Percentiles rank a stretch among this genome's conserved stretches.
Evolutionary conservation across 352 stramenopile species (phyloP).

Genomic region (Peronospora tabacina): DNA sequence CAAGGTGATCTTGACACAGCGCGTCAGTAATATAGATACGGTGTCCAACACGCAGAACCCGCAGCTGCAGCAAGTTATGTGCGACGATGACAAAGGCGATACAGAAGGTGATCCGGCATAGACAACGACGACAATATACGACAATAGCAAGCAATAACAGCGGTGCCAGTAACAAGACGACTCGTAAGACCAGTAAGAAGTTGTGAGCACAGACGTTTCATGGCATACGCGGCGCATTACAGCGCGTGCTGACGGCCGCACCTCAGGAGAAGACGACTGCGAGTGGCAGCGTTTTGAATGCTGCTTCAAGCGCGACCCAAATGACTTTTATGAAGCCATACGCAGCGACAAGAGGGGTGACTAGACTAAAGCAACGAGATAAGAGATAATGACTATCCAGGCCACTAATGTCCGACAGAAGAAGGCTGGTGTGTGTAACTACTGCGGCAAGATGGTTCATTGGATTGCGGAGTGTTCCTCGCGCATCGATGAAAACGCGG

Average conservation of each 20-base stretch:
- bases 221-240: neutral
- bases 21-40: neutral
- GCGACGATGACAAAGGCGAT: neutral
- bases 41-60: neutral
- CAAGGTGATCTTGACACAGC: neutral
- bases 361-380: neutral
- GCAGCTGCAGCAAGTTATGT: neutral
- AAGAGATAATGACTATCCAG: neutral
- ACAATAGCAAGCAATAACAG: neutral
- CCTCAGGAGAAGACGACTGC: neutral
- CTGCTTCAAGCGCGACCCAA: neutral
- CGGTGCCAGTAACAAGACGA: neutral
- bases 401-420: neutral
- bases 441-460: too few relatives aligned
- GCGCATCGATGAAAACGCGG: too few relatives aligned
- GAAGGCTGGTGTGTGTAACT: too few relatives aligned
- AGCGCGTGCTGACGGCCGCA: neutral
- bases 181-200: neutral
- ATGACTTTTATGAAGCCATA: too few relatives aligned
- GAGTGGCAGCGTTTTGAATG: neutral
- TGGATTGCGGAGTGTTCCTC: too few relatives aligned
- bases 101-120: neutral
- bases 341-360: neutral
- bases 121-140: neutral
- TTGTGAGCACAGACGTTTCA: neutral